phyloP scores from a whole-genome alignment of 192 early-diverging fungal genomes.

The Rhizophagus clarus region DNA sequence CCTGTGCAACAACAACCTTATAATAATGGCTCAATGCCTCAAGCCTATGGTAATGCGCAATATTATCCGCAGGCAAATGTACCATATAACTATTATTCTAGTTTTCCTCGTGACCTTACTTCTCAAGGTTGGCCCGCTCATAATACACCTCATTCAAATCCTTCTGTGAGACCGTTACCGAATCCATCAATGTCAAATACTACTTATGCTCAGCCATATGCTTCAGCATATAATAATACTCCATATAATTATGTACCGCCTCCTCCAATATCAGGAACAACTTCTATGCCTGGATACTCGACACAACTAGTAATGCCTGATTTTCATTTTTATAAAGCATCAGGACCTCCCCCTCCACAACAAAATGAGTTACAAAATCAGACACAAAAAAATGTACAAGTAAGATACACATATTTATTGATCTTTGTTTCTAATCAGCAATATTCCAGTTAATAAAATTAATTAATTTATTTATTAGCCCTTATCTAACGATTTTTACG shows the following conservation, averaged over 20 bases:
- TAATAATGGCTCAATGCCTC: background rate
- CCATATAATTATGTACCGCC: background rate
- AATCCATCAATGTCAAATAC: background rate
- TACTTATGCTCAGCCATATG: background rate
- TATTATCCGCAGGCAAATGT: background rate
- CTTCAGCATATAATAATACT: background rate
- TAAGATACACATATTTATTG: background rate
- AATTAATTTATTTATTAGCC: background rate
- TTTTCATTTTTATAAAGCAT: background rate
- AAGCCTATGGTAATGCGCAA: background rate
- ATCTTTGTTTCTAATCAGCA: background rate
- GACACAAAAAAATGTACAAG: background rate
- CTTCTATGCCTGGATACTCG: background rate
- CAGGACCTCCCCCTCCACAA: background rate
- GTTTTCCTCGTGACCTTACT: slow-evolving; percentile 18
- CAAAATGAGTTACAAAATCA: background rate
- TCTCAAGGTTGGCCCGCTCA: slow-evolving; percentile 17
- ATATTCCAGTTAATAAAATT: background rate
- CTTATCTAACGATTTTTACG: background rate
- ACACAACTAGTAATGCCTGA: slow-evolving; percentile 9
- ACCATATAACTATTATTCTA: slow-evolving; percentile 10
- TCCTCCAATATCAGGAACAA: background rate
- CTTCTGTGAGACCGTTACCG: slow-evolving; percentile 1
- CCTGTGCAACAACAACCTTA: background rate
- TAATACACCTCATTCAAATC: background rate